phyloP scores from a whole-genome alignment of 1,139 yeast species.

The Taphrina populina region DNA sequence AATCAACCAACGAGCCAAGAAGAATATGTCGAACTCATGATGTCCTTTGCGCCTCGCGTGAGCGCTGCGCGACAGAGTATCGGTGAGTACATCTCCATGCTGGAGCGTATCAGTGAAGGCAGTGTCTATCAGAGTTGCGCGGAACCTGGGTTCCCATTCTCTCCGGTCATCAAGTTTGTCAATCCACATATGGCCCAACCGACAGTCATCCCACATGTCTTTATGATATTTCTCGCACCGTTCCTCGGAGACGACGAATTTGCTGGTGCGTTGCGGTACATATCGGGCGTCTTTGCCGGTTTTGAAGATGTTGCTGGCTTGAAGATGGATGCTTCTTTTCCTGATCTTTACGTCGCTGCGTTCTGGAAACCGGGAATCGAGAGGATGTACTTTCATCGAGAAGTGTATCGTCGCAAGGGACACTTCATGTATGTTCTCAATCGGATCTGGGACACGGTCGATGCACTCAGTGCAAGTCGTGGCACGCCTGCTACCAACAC shows the following conservation, averaged over 20 bases:
- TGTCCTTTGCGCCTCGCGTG: constrained; percentile 4
- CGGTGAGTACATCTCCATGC: constrained; percentile 1
- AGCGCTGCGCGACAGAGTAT: constrained; percentile 14
- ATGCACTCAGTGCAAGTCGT: background rate
- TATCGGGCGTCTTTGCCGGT: constrained; percentile 20
- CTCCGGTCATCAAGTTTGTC: constrained; percentile 15
- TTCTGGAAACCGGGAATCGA: constrained; percentile 25
- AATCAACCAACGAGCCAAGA: constrained; percentile 2
- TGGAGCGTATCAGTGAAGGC: constrained; percentile 3
- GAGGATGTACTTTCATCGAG: constrained; percentile 4
- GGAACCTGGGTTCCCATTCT: constrained; percentile 18
- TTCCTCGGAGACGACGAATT: constrained; percentile 18
- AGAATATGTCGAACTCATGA: background rate
- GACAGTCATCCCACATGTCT: constrained; percentile 20
- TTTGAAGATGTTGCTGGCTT: constrained; percentile 18
- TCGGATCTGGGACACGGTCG: constrained; percentile 15
- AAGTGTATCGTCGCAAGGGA: constrained; percentile 1
- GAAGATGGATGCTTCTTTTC: constrained; percentile 26
- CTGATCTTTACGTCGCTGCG: constrained; percentile 26
- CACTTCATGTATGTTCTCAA: constrained; percentile 6
- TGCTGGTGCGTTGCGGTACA: constrained; percentile 12
- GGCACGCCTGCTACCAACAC: constrained; percentile 6
- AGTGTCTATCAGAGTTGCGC: constrained; percentile 14
- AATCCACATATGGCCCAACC: constrained; percentile 25
- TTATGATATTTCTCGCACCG: constrained; percentile 29